phyloP scores from a whole-genome alignment of 345 rosid species.

The Microcos paniculata region DNA sequence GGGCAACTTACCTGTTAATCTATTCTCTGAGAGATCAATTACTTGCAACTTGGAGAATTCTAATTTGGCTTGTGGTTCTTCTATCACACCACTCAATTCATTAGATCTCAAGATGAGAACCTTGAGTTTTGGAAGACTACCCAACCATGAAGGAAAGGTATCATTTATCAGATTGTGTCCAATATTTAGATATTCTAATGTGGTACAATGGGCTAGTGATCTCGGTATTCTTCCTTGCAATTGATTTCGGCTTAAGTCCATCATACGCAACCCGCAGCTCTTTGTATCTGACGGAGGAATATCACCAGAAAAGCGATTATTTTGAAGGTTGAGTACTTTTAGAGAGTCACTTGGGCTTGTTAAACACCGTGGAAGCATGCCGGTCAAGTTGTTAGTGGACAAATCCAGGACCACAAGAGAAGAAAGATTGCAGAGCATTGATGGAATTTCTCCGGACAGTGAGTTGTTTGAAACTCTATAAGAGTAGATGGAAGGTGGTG shows the following conservation, averaged over 20 bases:
- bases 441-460: not conserved
- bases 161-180: constrained; percentile 6
- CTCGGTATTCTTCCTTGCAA: constrained; percentile 2
- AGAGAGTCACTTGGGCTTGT: not conserved
- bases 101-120: constrained; percentile 3
- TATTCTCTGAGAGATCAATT: constrained; percentile 18
- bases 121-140: not conserved
- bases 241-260: constrained; percentile 6
- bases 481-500: accelerated
- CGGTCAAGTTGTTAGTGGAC: constrained; percentile 7
- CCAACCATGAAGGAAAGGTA: constrained; percentile 7
- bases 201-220: not conserved
- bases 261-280: not conserved
- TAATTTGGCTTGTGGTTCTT: not conserved
- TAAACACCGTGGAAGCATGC: not conserved
- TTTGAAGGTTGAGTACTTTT: not conserved
- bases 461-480: not conserved
- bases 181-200: not conserved
- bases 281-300: not conserved
- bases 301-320: not conserved
- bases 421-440: not conserved
- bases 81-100: not conserved
- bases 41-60: constrained; percentile 9
- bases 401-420: not conserved
- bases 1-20: constrained; percentile 17